Evolutionary conservation across 352 stramenopile species (phyloP), one percentile per base, ranked within the genome.

Genomic region (Pythium oligandrum): DNA sequence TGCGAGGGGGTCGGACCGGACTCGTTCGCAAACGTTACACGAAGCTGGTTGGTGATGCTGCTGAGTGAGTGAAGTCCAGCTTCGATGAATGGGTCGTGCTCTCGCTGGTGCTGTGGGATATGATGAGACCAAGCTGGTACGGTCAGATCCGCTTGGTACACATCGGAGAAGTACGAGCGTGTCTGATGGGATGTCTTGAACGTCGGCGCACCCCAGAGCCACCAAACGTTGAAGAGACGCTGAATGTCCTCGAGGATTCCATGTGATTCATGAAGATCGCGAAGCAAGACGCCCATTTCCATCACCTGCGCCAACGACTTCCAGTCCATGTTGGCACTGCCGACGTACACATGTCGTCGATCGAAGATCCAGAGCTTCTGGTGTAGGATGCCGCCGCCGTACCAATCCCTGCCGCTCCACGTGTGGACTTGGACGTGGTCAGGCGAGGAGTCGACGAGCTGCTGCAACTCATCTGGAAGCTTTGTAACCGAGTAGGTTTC

Each of bases 281-380:
- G 62, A 30, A 92, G 57, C 6, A 88, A 26, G 8, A 93, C 73
- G 17, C 83, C 83, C n/a, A 92, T 63, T 37, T 93, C 83, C 80
- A 91, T 92, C 26, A 93, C 83, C 54, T 93, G 81, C 37, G 78
- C 70, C 33, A 93, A 61, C 43, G 76, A 87, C 60, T 92, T 90
- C 81, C 83, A 93, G 65, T 93, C 83, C 81, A 92, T 92, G 57
- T 92, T 93, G 53, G 76, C 77, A 48, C 81, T 92, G 4, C 81
- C 83, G 11, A 93, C 64, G 61, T 92, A 92, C 52, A 86, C 70
- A 46, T 87, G 66, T 7, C 56, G 53, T 3, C 59, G 44, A 37
- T 93, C 83, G 45, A 88, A 89, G 30, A 92, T 53, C 77, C 81
- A 90, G 2, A 93, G 61, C 52, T 93, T 93, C 50, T 93, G 83